Evolutionary conservation across 73 alveolate species (phyloP), one percentile per base, ranked within the genome.

Genomic region (Paramecium tetraurelia): DNA sequence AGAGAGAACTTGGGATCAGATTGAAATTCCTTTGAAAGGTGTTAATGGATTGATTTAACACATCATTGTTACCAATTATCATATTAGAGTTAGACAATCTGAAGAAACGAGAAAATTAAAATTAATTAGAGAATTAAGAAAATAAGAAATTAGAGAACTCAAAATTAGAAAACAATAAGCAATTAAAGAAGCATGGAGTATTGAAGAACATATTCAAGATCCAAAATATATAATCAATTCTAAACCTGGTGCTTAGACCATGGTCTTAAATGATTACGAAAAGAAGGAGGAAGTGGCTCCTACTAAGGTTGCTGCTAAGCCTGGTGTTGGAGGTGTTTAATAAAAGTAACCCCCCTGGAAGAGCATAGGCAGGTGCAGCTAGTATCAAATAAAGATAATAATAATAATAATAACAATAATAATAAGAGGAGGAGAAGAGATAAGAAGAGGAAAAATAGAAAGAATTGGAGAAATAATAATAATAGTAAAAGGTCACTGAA

Each of bases 1-100:
- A 50, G 88, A 95, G 69, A 90, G 92, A 20, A 96, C 98, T 11
- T 96, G 98, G 98, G 98, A 96, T 92, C 72, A 85, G 20, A 96
- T 96, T 97, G 96, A 93, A 16, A 88, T 93, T 10, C 93, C 92
- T 8, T 24, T 75, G 21, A 94, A 94, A 63, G 98, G 97, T 12
- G 70, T 94, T 48, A 92, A 93, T 85, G 92, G 95, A 31, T 92
- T 96, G 59, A 86, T 92, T 41, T 92, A 94, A 16, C 95, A 96
- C 21, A 58, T 86, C 35, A 93, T 93, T 35, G 96, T 96, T 5
- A 94, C 86, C 38, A 96, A 96, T 75, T 96, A 90, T 83, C 96
- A 94, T 27, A 77, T 96, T 68, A 93, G 98, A 75, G 75, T 94
- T 57, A 70, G 97, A 71, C 40, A 94, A 29, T 85, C 96, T 6